phyloP scores from a whole-genome alignment of 176 grass and related monocot species.

The Poa pratensis region DNA sequence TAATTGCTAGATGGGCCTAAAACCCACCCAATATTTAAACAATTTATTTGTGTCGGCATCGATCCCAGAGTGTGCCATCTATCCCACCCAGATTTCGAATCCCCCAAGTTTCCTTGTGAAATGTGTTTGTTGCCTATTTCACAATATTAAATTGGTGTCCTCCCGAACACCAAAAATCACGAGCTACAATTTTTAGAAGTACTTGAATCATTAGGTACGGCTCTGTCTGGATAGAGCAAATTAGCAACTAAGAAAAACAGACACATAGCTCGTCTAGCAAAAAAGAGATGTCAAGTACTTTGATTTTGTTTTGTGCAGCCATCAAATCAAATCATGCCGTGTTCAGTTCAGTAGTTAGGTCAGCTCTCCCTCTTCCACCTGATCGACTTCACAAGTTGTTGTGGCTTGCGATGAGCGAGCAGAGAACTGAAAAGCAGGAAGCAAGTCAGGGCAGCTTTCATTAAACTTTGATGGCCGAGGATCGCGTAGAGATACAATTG shows the following conservation, averaged over 20 bases:
- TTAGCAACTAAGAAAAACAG: neutral
- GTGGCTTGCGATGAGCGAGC: neutral
- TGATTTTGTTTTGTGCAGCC: neutral
- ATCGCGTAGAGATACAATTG: conserved; percentile 65
- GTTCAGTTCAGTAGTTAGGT: conserved; percentile 2
- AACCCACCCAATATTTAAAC: no score
- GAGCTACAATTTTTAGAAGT: neutral
- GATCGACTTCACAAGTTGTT: conserved; percentile 32
- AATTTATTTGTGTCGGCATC: no score
- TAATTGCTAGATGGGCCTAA: no score
- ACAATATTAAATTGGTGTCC: no score
- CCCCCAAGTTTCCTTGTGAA: no score
- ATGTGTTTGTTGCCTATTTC: no score
- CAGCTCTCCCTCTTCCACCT: conserved; percentile 26
- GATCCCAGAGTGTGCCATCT: no score
- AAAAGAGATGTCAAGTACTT: neutral
- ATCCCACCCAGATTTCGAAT: no score
- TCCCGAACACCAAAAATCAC: no score
- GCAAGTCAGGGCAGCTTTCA: conserved; percentile 42
- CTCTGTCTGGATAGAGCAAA: conserved; percentile 6
- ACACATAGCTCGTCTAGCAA: neutral
- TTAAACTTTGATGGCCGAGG: conserved; percentile 34
- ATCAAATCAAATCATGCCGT: neutral
- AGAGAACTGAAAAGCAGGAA: conserved; percentile 40
- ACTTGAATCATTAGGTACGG: neutral